phyloP scores from a whole-genome alignment of 2,329 filamentous ascomycete genomes.

The Xylariaceae sp. region DNA sequence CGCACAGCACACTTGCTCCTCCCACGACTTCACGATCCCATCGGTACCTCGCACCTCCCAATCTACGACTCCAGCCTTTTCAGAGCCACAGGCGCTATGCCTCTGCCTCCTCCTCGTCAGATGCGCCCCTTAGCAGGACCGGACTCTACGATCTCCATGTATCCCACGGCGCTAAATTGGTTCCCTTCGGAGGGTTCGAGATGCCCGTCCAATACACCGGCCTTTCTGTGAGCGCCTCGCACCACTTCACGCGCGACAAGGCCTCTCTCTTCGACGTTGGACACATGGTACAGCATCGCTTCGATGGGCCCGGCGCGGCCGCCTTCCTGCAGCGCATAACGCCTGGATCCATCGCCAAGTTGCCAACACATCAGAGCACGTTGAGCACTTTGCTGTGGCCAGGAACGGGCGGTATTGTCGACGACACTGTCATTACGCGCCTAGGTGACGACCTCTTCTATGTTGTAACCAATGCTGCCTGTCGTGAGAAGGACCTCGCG shows the following conservation, averaged over 20 bases:
- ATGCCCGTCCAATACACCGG: slow-evolving; percentile 90
- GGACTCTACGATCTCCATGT: slow-evolving; percentile 76
- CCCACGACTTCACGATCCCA: not conserved
- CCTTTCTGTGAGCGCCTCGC: slow-evolving; percentile 75
- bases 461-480: slow-evolving; percentile 92
- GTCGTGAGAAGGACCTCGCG: slow-evolving; percentile 78
- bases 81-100: slow-evolving; percentile 18
- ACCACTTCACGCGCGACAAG: slow-evolving; percentile 83
- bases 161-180: slow-evolving; percentile 82
- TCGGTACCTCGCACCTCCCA: not conserved
- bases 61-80: slow-evolving; percentile 1
- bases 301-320: slow-evolving; percentile 75
- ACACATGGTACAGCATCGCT: slow-evolving; percentile 91
- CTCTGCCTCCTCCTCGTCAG: slow-evolving; percentile 11
- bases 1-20: not conserved
- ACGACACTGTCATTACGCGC: slow-evolving; percentile 87
- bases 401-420: slow-evolving; percentile 82
- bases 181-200: slow-evolving; percentile 87
- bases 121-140: slow-evolving; percentile 51
- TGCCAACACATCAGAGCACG: slow-evolving; percentile 67
- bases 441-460: slow-evolving; percentile 75
- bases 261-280: slow-evolving; percentile 93
- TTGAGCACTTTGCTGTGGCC: slow-evolving; percentile 81
- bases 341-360: slow-evolving; percentile 64
- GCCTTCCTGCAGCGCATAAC: slow-evolving; percentile 82